A percentile compares a stretch with the other conserved stretches of the same genome.
Conservation (phyloP, 2,329 filamentous ascomycete genomes). For the Aspergillus brasiliensis region DNA sequence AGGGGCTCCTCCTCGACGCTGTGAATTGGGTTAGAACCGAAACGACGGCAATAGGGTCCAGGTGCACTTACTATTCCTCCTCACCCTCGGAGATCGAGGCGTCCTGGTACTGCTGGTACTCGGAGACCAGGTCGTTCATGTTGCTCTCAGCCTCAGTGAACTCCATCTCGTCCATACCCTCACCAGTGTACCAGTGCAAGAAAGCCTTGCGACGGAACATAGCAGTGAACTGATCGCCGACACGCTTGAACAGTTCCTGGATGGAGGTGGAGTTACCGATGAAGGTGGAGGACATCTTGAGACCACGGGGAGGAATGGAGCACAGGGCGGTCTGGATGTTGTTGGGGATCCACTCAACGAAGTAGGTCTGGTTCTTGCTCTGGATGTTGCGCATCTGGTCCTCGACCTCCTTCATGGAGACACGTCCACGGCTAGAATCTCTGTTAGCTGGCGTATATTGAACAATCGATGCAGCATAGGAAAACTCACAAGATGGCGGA, state of each 20-base stretch:
- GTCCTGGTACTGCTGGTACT: constrained; percentile 99
- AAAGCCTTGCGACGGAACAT: constrained; percentile 99
- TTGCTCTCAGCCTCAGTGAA: constrained; percentile 99
- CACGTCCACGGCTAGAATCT: constrained; percentile 81
- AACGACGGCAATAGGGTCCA: background rate
- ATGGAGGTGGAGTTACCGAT: constrained; percentile 99
- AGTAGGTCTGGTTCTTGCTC: constrained; percentile 99
- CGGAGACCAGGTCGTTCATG: constrained; percentile 99
- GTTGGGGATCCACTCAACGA: constrained; percentile 99
- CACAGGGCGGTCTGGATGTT: constrained; percentile 99
- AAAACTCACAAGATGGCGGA: constrained; percentile 84
- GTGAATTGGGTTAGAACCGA: constrained; percentile 22
- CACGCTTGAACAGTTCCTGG: constrained; percentile 99
- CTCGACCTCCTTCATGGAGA: constrained; percentile 99
- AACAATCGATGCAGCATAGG: background rate
- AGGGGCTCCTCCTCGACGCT: constrained; percentile 74
- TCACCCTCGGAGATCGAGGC: constrained; percentile 95
- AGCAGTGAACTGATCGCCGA: constrained; percentile 98
- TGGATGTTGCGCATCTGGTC: constrained; percentile 99
- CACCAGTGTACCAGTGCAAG: constrained; percentile 99
- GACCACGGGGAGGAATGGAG: constrained; percentile 94
- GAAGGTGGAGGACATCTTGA: constrained; percentile 99
- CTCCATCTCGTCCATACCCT: constrained; percentile 99
- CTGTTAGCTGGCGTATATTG: background rate
- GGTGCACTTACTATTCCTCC: constrained; percentile 71